Evolutionary conservation across 2,329 filamentous ascomycete genomes (phyloP).

Genomic region (Aureobasidium sp.): DNA sequence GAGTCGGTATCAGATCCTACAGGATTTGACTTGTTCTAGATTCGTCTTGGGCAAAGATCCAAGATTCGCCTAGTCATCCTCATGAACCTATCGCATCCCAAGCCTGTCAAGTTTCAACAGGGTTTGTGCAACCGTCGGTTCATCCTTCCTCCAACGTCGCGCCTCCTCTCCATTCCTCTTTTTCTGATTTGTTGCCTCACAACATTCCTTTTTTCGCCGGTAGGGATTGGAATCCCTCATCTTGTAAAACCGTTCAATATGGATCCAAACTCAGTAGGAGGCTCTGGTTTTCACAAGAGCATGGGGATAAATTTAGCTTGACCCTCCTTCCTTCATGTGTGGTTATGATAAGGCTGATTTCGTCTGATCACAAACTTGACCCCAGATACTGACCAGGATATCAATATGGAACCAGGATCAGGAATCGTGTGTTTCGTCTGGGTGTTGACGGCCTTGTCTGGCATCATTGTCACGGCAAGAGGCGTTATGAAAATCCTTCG

Average conservation of each 20-base stretch:
- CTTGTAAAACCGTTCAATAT: neutral
- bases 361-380: neutral
- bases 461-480: neutral
- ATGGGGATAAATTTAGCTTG: neutral
- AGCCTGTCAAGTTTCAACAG: neutral
- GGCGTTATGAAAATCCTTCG: neutral
- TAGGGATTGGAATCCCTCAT: neutral
- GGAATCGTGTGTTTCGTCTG: neutral
- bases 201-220: neutral
- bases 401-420: neutral
- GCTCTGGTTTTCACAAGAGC: neutral
- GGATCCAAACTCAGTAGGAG: neutral
- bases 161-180: too few relatives aligned
- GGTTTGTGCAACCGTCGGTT: neutral
- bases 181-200: neutral
- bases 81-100: neutral
- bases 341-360: neutral
- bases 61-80: too few relatives aligned
- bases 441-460: conserved; percentile 5
- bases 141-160: neutral
- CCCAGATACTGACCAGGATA: neutral
- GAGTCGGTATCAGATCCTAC: too few relatives aligned
- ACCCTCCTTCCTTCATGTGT: neutral
- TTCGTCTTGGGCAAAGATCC: too few relatives aligned
- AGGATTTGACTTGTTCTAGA: too few relatives aligned